Base-by-base conservation (phyloP, 2,329 filamentous ascomycete species). In the Xylariaceae sp. region DNA sequence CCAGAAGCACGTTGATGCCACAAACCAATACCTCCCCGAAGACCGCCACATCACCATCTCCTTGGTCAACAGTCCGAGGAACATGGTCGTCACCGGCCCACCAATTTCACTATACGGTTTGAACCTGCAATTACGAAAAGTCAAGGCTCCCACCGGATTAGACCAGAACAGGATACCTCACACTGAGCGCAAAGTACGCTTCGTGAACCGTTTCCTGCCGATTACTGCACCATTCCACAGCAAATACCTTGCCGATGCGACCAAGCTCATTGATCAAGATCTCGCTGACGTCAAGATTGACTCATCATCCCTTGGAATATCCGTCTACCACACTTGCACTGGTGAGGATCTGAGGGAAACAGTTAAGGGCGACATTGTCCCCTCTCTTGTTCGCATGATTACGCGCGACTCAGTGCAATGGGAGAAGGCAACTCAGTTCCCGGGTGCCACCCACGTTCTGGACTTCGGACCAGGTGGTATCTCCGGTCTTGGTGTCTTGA, bases 201-300 rank as follows among this genome's bases (percentile, higher is more conserved):
- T 99, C 68, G 90, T 91, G 63, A 97, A 97, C 79, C 88, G 94
- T 61, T 99, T 99, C 81, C 79, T 99, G 61, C 95, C 94, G 51
- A 99, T 99, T 74, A 97, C 93, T 0, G 92, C 94, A 8, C 95
- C 94, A 3, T 99, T 99, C 82, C 94, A 99, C 81, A 99, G 94
- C 82, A 88, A 91, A 62, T 97, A 97, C 73, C 85, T 99, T 13
- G 80, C 82, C 23, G 87, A 92, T 66, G 93, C 94, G 1, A 91
- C 89, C 30, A 83, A 87, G 61, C 82, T 92, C 68, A 91, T 99
- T 63, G 84, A 92, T 57, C 87, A 93, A 68, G 95, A 99, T 72
- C 81, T 99, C 62, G 90, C 90, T 74, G 84, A 92, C 66, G 80
- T 97, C 65, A 78, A 82, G 56, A 93, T 97, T 58, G 82, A 90